Evolutionary conservation across 164 flowering plant genomes (phyloP).

Genomic region (Chimonanthus praecox): DNA sequence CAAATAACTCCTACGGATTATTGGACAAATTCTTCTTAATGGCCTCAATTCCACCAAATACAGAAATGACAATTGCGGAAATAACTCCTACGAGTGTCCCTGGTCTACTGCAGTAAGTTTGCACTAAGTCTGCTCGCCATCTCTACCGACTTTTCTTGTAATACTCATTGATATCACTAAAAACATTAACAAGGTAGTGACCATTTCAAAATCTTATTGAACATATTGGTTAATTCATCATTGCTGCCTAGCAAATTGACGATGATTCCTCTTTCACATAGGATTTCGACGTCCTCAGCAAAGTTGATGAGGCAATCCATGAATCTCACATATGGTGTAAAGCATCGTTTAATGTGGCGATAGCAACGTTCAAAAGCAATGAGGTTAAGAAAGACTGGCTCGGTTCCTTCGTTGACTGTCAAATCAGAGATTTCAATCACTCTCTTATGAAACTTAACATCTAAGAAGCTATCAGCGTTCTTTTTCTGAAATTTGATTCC

Average conservation of each 20-base stretch:
- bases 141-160: not conserved
- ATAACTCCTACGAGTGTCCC: not conserved
- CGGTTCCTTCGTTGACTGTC: not conserved
- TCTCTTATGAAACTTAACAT: not conserved
- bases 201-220: slow-evolving; percentile 8
- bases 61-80: not conserved
- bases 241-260: slow-evolving; percentile 5
- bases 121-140: slow-evolving; percentile 9
- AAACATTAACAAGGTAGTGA: slow-evolving; percentile 9
- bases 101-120: not conserved
- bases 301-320: slow-evolving; percentile 20
- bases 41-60: slow-evolving; percentile 10
- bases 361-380: not conserved
- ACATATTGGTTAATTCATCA: slow-evolving; percentile 8
- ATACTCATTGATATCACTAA: slow-evolving; percentile 14
- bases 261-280: slow-evolving; percentile 9
- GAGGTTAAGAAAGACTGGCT: not conserved
- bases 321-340: slow-evolving; percentile 20
- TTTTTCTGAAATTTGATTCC: not conserved
- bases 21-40: no score
- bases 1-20: not conserved
- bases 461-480: not conserved
- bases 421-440: not conserved
- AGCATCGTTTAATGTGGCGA: no score
- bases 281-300: slow-evolving; percentile 15